Percentiles rank a stretch among this genome's conserved stretches.
Conservation (phyloP, 2,329 filamentous ascomycete species). For the Fusarium luffae region DNA sequence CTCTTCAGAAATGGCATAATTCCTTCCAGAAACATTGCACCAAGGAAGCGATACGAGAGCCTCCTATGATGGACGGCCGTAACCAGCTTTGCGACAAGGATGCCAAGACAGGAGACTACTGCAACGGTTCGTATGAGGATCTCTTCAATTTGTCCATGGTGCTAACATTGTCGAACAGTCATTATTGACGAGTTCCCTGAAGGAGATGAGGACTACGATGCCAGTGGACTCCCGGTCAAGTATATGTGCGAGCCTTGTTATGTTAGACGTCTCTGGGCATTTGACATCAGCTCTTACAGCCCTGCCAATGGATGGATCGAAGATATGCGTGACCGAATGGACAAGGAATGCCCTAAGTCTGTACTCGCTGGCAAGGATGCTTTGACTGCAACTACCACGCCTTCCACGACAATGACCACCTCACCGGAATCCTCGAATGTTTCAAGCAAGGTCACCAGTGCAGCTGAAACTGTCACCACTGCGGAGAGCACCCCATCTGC, state of each 20-base stretch:
- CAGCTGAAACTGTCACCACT: neutral
- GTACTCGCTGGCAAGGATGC: neutral
- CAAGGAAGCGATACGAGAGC: neutral
- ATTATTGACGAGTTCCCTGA: neutral
- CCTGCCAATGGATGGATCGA: neutral
- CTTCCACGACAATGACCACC: neutral
- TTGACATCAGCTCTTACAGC: constrained; percentile 2
- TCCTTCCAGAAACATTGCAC: neutral
- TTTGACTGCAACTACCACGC: too few relatives aligned
- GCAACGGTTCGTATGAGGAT: neutral
- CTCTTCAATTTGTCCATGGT: accelerated
- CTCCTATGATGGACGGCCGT: neutral
- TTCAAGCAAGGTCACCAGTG: accelerated
- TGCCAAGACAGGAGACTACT: neutral
- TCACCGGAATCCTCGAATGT: neutral
- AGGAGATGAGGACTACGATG: neutral
- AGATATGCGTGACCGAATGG: neutral
- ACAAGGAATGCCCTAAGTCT: neutral
- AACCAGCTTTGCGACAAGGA: constrained; percentile 16
- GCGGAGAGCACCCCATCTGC: accelerated
- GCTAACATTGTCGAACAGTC: neutral
- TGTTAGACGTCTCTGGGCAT: constrained; percentile 2
- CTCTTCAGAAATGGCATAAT: neutral
- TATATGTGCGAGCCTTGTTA: constrained; percentile 15
- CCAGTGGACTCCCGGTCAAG: neutral